Evolutionary conservation across 441 rosid genomes (phyloP).

Genomic region (Hura crepitans): DNA sequence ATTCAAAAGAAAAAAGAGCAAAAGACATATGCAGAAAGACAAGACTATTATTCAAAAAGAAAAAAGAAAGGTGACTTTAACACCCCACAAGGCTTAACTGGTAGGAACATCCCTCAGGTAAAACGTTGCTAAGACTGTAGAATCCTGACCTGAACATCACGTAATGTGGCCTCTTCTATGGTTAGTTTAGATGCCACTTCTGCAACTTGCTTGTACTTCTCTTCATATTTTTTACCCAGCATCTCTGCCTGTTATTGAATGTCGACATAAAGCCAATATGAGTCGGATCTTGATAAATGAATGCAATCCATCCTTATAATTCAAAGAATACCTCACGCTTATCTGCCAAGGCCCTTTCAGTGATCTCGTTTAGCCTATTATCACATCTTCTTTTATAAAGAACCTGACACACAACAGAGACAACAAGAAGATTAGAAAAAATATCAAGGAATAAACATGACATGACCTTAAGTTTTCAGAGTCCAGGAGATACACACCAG

Average conservation of each 20-base stretch:
- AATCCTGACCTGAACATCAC: conserved; percentile 72
- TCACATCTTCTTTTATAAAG: conserved; percentile 93
- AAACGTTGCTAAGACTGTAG: conserved; percentile 5
- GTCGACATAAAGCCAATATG: conserved; percentile 20
- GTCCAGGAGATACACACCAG: neutral
- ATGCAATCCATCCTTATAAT: conserved; percentile 12
- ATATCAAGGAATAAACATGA: neutral
- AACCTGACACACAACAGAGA: conserved; percentile 43
- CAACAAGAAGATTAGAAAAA: neutral
- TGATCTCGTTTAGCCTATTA: conserved; percentile 85
- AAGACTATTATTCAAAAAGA: neutral
- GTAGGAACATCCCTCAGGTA: conserved; percentile 19
- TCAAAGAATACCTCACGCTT: conserved; percentile 71
- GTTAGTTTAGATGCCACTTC: conserved; percentile 92
- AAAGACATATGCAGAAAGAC: neutral
- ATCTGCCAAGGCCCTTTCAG: conserved; percentile 87
- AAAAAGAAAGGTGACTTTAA: neutral
- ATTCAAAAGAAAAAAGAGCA: too few relatives aligned
- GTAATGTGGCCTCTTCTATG: conserved; percentile 89
- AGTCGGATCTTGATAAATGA: conserved; percentile 18
- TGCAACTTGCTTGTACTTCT: conserved; percentile 95
- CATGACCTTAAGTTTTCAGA: neutral
- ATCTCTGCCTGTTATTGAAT: conserved; percentile 62
- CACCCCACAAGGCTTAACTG: neutral
- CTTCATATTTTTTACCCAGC: conserved; percentile 89